Percentiles rank a stretch among this genome's conserved stretches.
These are phyloP conservation scores for Entonaema liquescens DNA, from an alignment of 495 filamentous ascomycete species.

Conservation along the genomic window DNA sequence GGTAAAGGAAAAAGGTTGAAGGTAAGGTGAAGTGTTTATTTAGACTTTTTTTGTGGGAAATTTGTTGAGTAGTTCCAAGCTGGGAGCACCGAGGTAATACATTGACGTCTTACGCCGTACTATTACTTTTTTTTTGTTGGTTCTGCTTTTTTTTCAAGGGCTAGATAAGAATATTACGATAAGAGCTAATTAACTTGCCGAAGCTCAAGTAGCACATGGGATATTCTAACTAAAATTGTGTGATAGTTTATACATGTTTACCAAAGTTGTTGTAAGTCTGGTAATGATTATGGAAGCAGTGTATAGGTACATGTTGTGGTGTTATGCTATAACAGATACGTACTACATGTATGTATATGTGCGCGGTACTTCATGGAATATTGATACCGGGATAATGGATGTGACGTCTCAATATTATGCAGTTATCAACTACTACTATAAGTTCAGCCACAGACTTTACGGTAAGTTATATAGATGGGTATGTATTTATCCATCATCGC, in stretches of 20 bases:
- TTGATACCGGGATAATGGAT: constrained; percentile 10
- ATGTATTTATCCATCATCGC: constrained; percentile 13
- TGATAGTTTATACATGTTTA: not conserved
- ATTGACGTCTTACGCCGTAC: not conserved
- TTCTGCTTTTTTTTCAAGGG: not conserved
- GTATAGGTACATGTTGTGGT: not conserved
- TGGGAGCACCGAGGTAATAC: constrained; percentile 1
- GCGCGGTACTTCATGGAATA: not conserved
- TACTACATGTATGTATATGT: no score
- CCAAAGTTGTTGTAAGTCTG: not conserved
- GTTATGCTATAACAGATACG: constrained; percentile 6
- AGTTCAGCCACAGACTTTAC: not conserved
- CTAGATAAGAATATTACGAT: not conserved
- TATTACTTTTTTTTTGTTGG: not conserved
- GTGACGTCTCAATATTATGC: not conserved
- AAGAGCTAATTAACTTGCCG: constrained; percentile 4
- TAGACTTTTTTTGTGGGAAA: constrained; percentile 35
- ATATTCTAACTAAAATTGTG: not conserved
- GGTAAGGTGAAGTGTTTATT: constrained; percentile 6
- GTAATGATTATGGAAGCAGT: not conserved
- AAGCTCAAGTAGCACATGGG: not conserved
- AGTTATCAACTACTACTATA: not conserved
- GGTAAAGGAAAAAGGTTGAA: not conserved
- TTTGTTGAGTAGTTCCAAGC: constrained; percentile 23
- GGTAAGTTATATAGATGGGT: not conserved